Conservation (phyloP, 345 rosid genomes). For the Camelina hispida region DNA sequence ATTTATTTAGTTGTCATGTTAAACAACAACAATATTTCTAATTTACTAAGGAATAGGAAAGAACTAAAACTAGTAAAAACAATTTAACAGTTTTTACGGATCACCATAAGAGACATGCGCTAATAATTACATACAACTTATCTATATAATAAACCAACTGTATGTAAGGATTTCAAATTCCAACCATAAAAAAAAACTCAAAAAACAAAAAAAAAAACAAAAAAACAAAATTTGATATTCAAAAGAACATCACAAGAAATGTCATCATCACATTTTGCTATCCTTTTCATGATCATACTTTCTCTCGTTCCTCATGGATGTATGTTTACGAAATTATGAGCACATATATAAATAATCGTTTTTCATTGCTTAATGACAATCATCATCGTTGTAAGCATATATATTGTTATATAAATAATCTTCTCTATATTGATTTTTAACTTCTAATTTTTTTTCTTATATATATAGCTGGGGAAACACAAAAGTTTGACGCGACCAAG, state of each 20-base stretch:
- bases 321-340: constrained; percentile 9
- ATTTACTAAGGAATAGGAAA: neutral
- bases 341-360: neutral
- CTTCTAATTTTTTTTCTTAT: neutral
- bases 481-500: neutral
- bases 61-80: neutral
- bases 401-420: neutral
- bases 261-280: neutral
- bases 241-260: neutral
- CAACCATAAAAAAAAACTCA: neutral
- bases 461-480: neutral
- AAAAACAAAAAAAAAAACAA: neutral
- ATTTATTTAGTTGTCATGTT: too few relatives aligned
- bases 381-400: neutral
- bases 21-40: neutral
- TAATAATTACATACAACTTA: constrained; percentile 1
- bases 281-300: neutral
- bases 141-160: neutral
- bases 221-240: neutral
- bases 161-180: neutral
- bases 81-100: constrained; percentile 6
- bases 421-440: neutral
- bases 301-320: neutral
- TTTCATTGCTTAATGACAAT: neutral
- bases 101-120: constrained; percentile 2